A percentile compares a stretch with the other conserved stretches of the same genome.
Evolutionary conservation across 2,329 filamentous ascomycete species (phyloP).

Genomic region (Colletotrichum chrysophilum): DNA sequence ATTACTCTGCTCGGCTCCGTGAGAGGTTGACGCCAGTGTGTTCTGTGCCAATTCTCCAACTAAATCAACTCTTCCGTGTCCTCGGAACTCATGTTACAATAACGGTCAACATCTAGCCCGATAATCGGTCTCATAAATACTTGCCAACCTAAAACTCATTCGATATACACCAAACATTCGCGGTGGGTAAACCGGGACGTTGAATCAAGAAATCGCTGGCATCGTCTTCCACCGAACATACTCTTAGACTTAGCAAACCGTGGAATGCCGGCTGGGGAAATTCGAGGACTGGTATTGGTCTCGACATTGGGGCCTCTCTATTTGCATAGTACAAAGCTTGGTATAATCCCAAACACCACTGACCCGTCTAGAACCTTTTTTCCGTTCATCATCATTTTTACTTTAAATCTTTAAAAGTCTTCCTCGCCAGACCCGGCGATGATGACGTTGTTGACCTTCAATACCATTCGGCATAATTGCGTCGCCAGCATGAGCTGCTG

Average conservation of each 20-base stretch:
- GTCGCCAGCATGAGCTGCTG: slow-evolving; percentile 96
- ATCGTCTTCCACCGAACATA: too few species aligned
- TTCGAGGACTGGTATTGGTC: slow-evolving; percentile 13
- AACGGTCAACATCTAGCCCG: background rate
- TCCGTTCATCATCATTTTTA: slow-evolving; percentile 14
- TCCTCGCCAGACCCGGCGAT: slow-evolving; percentile 86
- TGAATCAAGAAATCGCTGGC: too few species aligned
- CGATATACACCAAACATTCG: too few species aligned
- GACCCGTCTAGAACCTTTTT: slow-evolving; percentile 17
- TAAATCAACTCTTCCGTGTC: background rate
- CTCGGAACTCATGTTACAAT: background rate
- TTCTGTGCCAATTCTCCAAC: background rate
- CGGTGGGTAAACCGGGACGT: too few species aligned
- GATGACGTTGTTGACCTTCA: slow-evolving; percentile 98
- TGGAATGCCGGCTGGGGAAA: background rate
- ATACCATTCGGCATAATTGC: slow-evolving; percentile 96
- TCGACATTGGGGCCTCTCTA: slow-evolving; percentile 20
- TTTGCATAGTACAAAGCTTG: slow-evolving; percentile 25
- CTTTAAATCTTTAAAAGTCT: slow-evolving; percentile 71
- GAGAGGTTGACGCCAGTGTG: background rate
- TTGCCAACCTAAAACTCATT: background rate
- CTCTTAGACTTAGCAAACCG: too few species aligned
- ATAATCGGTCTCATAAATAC: background rate
- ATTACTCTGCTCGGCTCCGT: background rate
- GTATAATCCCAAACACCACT: slow-evolving; percentile 23